phyloP scores from a whole-genome alignment of 2,329 filamentous ascomycete genomes.

The Allantophomopsis lycopodina region DNA sequence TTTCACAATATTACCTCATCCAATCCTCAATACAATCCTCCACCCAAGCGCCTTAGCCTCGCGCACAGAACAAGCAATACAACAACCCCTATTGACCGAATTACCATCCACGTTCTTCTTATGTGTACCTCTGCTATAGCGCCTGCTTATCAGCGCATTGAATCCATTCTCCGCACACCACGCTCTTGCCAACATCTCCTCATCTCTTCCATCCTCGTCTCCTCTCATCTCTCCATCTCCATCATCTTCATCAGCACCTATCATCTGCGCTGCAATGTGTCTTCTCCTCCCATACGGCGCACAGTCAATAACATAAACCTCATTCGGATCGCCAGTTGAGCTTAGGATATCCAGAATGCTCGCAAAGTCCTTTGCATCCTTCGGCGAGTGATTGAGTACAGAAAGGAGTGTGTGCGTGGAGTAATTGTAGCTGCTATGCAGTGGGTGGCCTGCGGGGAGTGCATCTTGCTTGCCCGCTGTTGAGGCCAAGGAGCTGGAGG shows the following conservation, averaged over 20 bases:
- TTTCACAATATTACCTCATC: neutral
- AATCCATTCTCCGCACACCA: slow-evolving; percentile 62
- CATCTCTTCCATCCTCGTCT: slow-evolving; percentile 33
- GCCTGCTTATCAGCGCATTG: slow-evolving; percentile 57
- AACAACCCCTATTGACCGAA: slow-evolving; percentile 40
- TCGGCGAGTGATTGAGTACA: slow-evolving; percentile 11
- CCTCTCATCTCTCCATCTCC: slow-evolving; percentile 3
- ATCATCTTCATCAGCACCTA: neutral
- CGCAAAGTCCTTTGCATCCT: neutral
- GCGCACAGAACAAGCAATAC: slow-evolving; percentile 59
- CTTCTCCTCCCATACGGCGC: no score
- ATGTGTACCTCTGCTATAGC: no score
- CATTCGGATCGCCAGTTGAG: neutral
- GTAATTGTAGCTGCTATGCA: slow-evolving; percentile 50
- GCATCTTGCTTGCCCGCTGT: neutral
- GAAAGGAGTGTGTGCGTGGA: slow-evolving; percentile 43
- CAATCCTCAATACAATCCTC: slow-evolving; percentile 29
- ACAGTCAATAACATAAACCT: no score
- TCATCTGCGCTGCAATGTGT: neutral
- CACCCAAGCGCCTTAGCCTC: slow-evolving; percentile 61
- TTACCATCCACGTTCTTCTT: no score
- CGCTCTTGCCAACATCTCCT: slow-evolving; percentile 59
- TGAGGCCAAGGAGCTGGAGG: no score
- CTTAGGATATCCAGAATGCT: neutral
- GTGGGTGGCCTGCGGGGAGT: slow-evolving; percentile 35